Conservation (phyloP, 1,284 basidiomycete genomes). For the Cutaneotrichosporon cavernicola region DNA sequence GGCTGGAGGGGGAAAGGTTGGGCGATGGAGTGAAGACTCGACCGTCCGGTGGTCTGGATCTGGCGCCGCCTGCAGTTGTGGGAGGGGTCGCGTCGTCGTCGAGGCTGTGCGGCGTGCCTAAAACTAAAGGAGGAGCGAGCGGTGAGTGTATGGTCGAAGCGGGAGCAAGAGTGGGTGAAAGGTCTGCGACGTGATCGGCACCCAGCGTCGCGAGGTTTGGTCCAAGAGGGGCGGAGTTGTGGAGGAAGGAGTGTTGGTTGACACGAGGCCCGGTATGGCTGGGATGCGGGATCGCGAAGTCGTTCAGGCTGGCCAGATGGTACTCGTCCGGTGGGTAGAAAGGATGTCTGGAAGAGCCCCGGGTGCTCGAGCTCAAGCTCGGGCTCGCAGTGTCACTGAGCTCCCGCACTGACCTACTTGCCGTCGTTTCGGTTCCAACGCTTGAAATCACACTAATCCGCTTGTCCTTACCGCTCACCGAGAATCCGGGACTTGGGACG, state of each 20-base stretch:
- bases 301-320: not conserved
- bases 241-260: not conserved
- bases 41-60: not conserved
- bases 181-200: constrained; percentile 7
- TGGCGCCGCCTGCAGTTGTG: not conserved
- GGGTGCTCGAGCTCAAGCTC: constrained; percentile 5
- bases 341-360: not conserved
- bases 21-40: constrained; percentile 7
- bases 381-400: not conserved
- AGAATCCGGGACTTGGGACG: not conserved
- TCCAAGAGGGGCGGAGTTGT: not conserved
- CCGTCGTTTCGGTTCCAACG: not conserved
- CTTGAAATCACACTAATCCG: not conserved
- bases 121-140: not conserved
- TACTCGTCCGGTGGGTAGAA: not conserved
- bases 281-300: not conserved
- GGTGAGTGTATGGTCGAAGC: not conserved
- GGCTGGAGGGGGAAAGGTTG: not conserved
- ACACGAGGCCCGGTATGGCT: not conserved
- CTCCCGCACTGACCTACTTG: constrained; percentile 7
- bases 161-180: constrained; percentile 3
- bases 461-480: not conserved
- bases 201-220: not conserved
- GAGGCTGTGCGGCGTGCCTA: not conserved
- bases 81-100: not conserved